phyloP scores from a whole-genome alignment of 768 basidiomycete species.

The Russula compacta region DNA sequence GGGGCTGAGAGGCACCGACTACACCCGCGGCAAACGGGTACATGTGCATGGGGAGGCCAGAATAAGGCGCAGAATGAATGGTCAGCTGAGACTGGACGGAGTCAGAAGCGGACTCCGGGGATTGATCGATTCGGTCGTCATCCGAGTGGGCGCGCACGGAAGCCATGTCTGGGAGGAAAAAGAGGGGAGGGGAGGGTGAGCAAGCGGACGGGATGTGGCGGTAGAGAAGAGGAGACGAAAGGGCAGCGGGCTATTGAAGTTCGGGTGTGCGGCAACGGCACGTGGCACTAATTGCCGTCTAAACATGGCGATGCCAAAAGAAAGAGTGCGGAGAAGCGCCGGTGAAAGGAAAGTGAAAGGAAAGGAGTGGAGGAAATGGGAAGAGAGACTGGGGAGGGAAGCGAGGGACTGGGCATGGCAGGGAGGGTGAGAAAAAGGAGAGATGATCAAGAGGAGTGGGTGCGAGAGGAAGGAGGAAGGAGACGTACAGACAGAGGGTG shows the following conservation, averaged over 20 bases:
- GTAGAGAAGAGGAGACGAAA: constrained; percentile 16
- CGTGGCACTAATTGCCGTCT: constrained; percentile 16
- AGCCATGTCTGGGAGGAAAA: constrained; percentile 16
- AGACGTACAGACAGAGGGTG: constrained; percentile 15
- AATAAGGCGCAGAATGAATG: constrained; percentile 43
- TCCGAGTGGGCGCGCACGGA: constrained; percentile 22
- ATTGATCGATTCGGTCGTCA: constrained; percentile 32
- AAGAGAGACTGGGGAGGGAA: neutral
- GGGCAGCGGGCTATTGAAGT: constrained; percentile 15
- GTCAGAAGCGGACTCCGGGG: constrained; percentile 22
- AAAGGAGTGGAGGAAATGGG: neutral
- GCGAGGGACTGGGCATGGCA: neutral
- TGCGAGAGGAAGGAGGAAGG: neutral
- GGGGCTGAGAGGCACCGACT: constrained; percentile 37
- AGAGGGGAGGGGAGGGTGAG: neutral
- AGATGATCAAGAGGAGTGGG: neutral
- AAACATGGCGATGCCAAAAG: neutral
- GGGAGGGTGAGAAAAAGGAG: neutral
- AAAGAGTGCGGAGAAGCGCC: constrained; percentile 12
- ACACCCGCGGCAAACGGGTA: constrained; percentile 52
- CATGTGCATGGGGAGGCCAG: constrained; percentile 56
- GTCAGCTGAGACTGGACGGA: constrained; percentile 40
- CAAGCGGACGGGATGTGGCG: constrained; percentile 16
- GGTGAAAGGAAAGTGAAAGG: neutral
- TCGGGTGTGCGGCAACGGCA: constrained; percentile 13